Percentiles rank a stretch among this genome's conserved stretches.
phyloP scores from a whole-genome alignment of 176 grass and related monocot genomes.

The Cymbopogon citratus region DNA sequence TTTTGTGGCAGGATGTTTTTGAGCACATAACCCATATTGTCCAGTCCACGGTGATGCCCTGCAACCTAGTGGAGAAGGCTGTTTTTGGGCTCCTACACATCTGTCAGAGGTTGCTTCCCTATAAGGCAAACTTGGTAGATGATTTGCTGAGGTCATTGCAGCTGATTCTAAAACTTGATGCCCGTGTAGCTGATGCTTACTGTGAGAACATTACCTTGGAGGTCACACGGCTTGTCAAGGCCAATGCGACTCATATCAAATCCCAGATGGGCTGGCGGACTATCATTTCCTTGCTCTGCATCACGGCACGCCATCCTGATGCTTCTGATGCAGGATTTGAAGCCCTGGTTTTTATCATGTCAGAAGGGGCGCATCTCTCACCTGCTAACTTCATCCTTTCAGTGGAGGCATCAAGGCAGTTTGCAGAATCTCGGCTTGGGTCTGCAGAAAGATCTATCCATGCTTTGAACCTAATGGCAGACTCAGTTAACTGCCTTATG shows the following conservation, averaged over 20 bases:
- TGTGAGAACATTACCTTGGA: constrained; percentile 97
- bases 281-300: constrained; percentile 83
- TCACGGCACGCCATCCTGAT: constrained; percentile 93
- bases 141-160: constrained; percentile 84
- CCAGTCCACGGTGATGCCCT: constrained; percentile 93
- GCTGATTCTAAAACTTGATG: constrained; percentile 92
- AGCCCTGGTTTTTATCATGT: constrained; percentile 89
- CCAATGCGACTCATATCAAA: constrained; percentile 83
- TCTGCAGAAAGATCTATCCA: constrained; percentile 72
- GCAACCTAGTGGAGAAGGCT: constrained; percentile 93
- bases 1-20: constrained; percentile 89
- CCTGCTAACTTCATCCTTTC: constrained; percentile 82
- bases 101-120: constrained; percentile 92
- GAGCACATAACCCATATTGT: constrained; percentile 95
- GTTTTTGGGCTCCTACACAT: constrained; percentile 91
- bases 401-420: constrained; percentile 84
- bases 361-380: constrained; percentile 72
- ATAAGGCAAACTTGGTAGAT: constrained; percentile 92
- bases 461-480: constrained; percentile 86
- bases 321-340: constrained; percentile 94
- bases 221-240: constrained; percentile 79
- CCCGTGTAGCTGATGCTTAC: constrained; percentile 97
- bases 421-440: constrained; percentile 90
- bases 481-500: constrained; percentile 70
- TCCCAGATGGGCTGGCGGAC: constrained; percentile 97